Evolutionary conservation across 192 early-diverging fungal genomes (phyloP).

Genomic region (Entophlyctis helioformis): DNA sequence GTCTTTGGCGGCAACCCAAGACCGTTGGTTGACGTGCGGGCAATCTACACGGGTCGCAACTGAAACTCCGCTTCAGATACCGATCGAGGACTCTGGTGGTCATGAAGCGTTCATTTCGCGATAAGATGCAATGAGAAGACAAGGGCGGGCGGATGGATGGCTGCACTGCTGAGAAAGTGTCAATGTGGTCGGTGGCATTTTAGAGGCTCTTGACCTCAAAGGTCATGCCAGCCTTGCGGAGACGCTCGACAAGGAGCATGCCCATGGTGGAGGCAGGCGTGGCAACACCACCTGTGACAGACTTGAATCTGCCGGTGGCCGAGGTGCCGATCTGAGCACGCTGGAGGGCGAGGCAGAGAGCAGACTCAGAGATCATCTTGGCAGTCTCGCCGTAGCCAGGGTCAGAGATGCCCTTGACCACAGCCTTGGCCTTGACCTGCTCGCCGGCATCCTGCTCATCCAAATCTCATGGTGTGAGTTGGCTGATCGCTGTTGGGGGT

Average conservation of each 20-base stretch:
- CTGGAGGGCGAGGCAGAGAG: constrained; percentile 57
- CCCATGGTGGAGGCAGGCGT: constrained; percentile 78
- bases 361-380: constrained; percentile 66
- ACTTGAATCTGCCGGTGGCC: constrained; percentile 16
- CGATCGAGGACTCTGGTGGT: no score
- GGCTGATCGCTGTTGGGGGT: neutral
- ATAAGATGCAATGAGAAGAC: no score
- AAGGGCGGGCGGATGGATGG: no score
- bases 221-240: constrained; percentile 49
- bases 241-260: constrained; percentile 45
- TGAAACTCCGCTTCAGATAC: no score
- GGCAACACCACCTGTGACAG: constrained; percentile 59
- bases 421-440: constrained; percentile 25
- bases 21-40: no score
- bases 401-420: constrained; percentile 47
- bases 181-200: no score
- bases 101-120: no score
- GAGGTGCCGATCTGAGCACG: constrained; percentile 17
- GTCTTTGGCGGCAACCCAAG: no score
- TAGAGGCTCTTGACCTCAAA: constrained; percentile 29
- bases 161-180: no score
- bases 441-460: no score
- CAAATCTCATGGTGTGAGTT: neutral
- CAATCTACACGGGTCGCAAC: no score
- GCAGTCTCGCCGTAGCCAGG: constrained; percentile 77